Evolutionary conservation across 2,329 filamentous ascomycete species (phyloP).

Genomic region (Pseudocercospora vitis): DNA sequence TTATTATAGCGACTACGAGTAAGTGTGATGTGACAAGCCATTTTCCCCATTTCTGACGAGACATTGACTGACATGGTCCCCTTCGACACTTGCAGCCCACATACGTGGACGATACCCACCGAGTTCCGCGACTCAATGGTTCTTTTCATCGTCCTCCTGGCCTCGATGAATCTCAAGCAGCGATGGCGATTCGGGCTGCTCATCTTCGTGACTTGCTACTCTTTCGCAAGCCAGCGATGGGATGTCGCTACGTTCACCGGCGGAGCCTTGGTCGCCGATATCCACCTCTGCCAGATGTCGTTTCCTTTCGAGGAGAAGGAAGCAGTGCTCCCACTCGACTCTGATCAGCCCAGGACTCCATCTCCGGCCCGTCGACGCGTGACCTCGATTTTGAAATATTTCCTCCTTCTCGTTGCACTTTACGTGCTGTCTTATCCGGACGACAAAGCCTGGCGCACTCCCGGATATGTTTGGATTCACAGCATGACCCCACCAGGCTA

Average conservation of each 20-base stretch:
- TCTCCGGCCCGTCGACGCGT: not conserved
- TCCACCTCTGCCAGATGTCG: conserved; percentile 8
- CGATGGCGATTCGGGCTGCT: conserved; percentile 16
- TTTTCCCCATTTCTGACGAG: conserved; percentile 12
- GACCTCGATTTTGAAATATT: conserved; percentile 2
- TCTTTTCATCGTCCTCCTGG: conserved; percentile 16
- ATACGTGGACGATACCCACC: conserved; percentile 21
- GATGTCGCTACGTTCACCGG: conserved; percentile 21
- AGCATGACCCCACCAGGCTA: not conserved
- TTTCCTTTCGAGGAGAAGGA: conserved; percentile 1
- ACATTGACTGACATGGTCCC: conserved; percentile 12
- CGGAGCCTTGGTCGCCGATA: conserved; percentile 19
- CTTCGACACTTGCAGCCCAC: too few relatives aligned
- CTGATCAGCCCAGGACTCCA: not conserved
- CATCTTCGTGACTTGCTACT: conserved; percentile 8
- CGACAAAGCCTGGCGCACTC: conserved; percentile 14
- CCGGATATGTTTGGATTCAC: conserved; percentile 8
- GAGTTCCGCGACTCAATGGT: conserved; percentile 19
- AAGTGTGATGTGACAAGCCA: too few relatives aligned
- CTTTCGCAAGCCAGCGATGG: conserved; percentile 11
- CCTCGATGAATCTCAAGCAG: conserved; percentile 13
- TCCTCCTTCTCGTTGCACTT: conserved; percentile 8
- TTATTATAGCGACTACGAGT: not conserved
- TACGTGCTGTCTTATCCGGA: conserved; percentile 21
- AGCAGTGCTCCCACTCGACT: not conserved